Conservation (phyloP, 2,329 filamentous ascomycete genomes). For the Cyphellophora europaea region DNA sequence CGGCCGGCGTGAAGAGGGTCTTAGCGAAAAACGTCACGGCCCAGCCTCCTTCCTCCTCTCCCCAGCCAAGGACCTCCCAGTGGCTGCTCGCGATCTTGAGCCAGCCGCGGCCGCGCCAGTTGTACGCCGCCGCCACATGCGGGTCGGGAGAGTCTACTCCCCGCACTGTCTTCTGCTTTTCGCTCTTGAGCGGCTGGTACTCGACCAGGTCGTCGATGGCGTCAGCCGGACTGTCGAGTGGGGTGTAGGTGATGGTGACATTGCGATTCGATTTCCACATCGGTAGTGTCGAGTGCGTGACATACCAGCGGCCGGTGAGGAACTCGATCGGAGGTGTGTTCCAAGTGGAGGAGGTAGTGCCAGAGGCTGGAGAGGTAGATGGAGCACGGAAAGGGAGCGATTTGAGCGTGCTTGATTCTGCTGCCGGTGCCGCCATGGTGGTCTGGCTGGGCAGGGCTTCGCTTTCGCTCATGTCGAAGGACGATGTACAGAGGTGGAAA, state of each 20-base stretch:
- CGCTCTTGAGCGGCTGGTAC: conserved; percentile 49
- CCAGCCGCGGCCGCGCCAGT: conserved; percentile 71
- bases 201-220: conserved; percentile 63
- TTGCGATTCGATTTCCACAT: conserved; percentile 79
- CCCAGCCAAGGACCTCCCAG: conserved; percentile 77
- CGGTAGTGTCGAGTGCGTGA: conserved; percentile 64
- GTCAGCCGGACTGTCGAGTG: conserved; percentile 36
- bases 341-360: conserved; percentile 4
- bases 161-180: conserved; percentile 49
- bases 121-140: conserved; percentile 41
- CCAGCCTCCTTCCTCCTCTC: conserved; percentile 45
- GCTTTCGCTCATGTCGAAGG: no score
- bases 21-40: conserved; percentile 77
- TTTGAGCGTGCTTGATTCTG: background rate
- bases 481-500: no score
- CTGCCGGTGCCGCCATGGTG: no score
- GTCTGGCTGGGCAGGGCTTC: no score
- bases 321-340: conserved; percentile 44
- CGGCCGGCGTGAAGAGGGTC: conserved; percentile 74
- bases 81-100: conserved; percentile 62
- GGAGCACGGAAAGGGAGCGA: conserved; percentile 15
- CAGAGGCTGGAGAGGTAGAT: conserved; percentile 6
- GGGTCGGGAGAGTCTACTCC: conserved; percentile 52
- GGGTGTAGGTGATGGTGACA: conserved; percentile 68
- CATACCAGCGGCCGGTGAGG: conserved; percentile 60